Percentiles rank a stretch among this genome's conserved stretches.
phyloP scores from a whole-genome alignment of 2,329 filamentous ascomycete species.

The Pseudopithomyces maydicus region DNA sequence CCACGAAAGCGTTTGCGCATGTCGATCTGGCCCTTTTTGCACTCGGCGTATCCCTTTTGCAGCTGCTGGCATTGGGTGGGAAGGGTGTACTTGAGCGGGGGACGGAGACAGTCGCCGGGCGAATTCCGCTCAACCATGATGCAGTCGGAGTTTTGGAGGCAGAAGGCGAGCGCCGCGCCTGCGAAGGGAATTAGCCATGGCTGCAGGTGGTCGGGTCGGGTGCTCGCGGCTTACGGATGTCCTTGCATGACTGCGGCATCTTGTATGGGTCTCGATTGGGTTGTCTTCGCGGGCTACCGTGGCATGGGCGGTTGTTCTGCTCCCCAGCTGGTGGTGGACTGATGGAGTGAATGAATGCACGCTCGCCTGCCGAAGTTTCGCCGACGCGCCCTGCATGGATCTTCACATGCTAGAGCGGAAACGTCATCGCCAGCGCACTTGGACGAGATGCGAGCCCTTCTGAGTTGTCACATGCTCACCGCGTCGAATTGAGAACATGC shows the following conservation, averaged over 20 bases:
- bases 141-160: conserved; percentile 95
- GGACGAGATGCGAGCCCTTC: conserved; percentile 6
- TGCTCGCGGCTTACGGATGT: conserved; percentile 72
- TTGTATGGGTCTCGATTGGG: conserved; percentile 7
- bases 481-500: not conserved
- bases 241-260: conserved; percentile 97
- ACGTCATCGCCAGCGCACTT: conserved; percentile 7
- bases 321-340: not conserved
- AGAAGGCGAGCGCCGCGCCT: conserved; percentile 92
- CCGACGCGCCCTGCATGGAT: conserved; percentile 1
- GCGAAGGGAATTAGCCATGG: conserved; percentile 10
- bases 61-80: conserved; percentile 90
- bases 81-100: conserved; percentile 79
- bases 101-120: conserved; percentile 84
- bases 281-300: conserved; percentile 9
- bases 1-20: conserved; percentile 99
- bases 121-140: conserved; percentile 89
- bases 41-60: conserved; percentile 87
- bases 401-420: conserved; percentile 10
- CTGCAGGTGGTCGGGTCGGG: not conserved
- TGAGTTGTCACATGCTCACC: conserved; percentile 1
- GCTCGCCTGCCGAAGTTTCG: conserved; percentile 1
- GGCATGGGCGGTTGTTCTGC: conserved; percentile 12
- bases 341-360: not conserved
- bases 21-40: conserved; percentile 94